Conservation (phyloP, 306 rosid genomes). For the Citrullus colocynthis region DNA sequence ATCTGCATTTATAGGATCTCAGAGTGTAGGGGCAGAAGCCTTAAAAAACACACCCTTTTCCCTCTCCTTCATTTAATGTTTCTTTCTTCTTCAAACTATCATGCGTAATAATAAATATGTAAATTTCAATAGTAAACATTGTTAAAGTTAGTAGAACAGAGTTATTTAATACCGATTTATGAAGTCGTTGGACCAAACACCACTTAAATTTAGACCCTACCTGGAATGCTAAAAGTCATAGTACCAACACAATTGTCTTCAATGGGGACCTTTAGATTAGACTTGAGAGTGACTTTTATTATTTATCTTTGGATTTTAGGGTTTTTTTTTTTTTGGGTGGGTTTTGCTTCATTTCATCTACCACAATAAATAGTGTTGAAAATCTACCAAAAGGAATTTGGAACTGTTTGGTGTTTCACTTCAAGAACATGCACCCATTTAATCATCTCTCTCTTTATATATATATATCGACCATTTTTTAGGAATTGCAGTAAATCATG, state of each 20-base stretch:
- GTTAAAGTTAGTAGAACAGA: too few relatives aligned
- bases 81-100: too few relatives aligned
- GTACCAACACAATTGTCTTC: background rate
- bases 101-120: background rate
- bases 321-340: background rate
- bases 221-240: background rate
- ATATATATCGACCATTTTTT: too few relatives aligned
- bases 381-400: background rate
- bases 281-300: background rate
- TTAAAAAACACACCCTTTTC: background rate
- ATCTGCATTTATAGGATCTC: background rate
- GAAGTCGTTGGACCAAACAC: too few relatives aligned
- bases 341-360: background rate
- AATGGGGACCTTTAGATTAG: background rate
- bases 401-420: background rate
- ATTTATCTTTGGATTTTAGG: background rate
- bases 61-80: background rate
- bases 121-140: too few relatives aligned
- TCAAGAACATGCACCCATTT: background rate
- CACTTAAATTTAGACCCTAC: background rate
- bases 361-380: constrained; percentile 8
- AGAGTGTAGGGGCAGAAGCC: background rate
- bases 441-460: background rate
- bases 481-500: background rate
- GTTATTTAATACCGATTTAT: too few relatives aligned